Percentiles rank a stretch among this genome's conserved stretches.
Evolutionary conservation across 2,329 filamentous ascomycete genomes (phyloP).

Genomic region (Didymosphaeria variabile): DNA sequence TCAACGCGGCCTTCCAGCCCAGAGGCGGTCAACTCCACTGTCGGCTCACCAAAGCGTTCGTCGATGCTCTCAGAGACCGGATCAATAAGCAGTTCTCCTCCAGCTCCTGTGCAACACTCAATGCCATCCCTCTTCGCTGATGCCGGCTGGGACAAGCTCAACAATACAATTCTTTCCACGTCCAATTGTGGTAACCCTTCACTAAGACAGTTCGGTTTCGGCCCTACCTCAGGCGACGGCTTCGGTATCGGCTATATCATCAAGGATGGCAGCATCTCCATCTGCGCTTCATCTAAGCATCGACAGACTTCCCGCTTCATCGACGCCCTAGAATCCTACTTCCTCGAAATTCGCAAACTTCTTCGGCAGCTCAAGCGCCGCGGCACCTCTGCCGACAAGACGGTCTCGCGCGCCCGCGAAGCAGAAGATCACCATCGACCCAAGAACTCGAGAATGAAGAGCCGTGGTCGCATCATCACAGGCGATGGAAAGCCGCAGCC

Average conservation of each 20-base stretch:
- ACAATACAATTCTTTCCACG: conserved; percentile 92
- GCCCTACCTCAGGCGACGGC: conserved; percentile 89
- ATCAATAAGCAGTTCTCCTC: conserved; percentile 61
- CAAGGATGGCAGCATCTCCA: conserved; percentile 89
- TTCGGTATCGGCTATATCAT: conserved; percentile 99
- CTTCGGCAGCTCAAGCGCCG: conserved; percentile 73
- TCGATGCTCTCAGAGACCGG: conserved; percentile 62
- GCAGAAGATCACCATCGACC: conserved; percentile 60
- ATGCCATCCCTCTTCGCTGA: conserved; percentile 88
- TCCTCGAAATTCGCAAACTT: conserved; percentile 88
- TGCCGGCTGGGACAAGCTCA: conserved; percentile 90
- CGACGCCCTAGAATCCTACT: conserved; percentile 87
- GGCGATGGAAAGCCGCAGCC: conserved; percentile 59
- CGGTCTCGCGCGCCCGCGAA: conserved; percentile 68
- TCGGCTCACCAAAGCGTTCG: conserved; percentile 64
- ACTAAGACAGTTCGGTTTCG: conserved; percentile 94
- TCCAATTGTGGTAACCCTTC: conserved; percentile 99
- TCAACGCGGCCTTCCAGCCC: conserved; percentile 61
- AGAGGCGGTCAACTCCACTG: conserved; percentile 57
- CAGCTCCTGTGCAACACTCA: conserved; percentile 54
- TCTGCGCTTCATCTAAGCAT: conserved; percentile 94
- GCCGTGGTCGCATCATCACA: conserved; percentile 76
- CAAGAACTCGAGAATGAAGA: conserved; percentile 67
- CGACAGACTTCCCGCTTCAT: conserved; percentile 91
- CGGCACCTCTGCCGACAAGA: conserved; percentile 61